Evolutionary conservation across 768 basidiomycete genomes (phyloP), one percentile per base, ranked within the genome.

Genomic region (Mycena vulgaris): DNA sequence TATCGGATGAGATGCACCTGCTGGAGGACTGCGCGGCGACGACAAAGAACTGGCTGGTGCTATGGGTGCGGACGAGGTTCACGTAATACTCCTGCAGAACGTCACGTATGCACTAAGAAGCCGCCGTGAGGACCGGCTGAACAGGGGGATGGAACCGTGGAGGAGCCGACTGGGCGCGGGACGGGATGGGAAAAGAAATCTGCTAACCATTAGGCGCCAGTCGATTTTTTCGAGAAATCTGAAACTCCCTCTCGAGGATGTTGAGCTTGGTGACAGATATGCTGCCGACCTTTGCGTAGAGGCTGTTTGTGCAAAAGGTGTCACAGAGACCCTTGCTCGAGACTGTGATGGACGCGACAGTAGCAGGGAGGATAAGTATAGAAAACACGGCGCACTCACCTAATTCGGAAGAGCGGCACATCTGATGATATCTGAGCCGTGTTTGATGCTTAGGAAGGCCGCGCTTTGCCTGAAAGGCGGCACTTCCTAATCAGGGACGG

Each of bases 271-370:
- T 86, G 56, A 96, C 87, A 71, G 93, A 91, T 78, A 98, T 95
- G 64, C 98, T 98, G 75, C 98, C 98, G 35, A 99, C 97, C 81
- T 93, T 94, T 73, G 98, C 95, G 83, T 99, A 99, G 77, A 97
- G 90, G 65, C 88, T 90, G 80, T 99, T 99, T 55, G 95, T 95
- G 83, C 95, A 97, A 80, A 99, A 99, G 23, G 91, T 89, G 83
- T 99, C 98, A 81, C 95, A 97, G 51, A 98, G 90, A 0, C 96
- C 95, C 82, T 99, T 99, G 84, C 92, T 93, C 70, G 95, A 93
- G 68, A 96, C 95, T 33, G 94, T 90, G 80, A 98, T 92, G 75
- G 95, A 91, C 51, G 97, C 89, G 83, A 99, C n/a, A n/a, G n/a
- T n/a, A n/a, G n/a, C n/a, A n/a, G n/a, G n/a, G n/a, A n/a, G n/a